Percentiles rank a stretch among this genome's conserved stretches.
Conservation (phyloP, 169 alveolate genomes). For the Plasmodium malariae region DNA sequence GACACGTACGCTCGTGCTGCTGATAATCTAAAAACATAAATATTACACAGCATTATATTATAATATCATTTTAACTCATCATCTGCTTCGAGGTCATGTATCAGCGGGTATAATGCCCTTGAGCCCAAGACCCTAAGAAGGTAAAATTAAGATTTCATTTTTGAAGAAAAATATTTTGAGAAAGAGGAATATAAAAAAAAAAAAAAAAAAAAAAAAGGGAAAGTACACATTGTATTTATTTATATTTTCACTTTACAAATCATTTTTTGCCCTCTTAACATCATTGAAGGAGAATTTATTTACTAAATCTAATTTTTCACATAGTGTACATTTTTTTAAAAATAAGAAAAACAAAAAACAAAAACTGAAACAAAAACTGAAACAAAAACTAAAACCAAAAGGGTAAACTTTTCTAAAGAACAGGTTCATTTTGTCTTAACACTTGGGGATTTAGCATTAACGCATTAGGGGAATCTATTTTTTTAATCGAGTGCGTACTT, state of each 20-base stretch:
- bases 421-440: conserved; percentile 28
- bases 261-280: neutral
- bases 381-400: no score
- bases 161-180: neutral
- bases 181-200: neutral
- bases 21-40: no score
- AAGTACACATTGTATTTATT: neutral
- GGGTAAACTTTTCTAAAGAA: neutral
- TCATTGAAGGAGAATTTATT: conserved; percentile 33
- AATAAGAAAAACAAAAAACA: conserved; percentile 8
- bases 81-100: conserved; percentile 53
- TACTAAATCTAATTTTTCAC: conserved; percentile 20
- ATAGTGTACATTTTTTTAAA: conserved; percentile 11
- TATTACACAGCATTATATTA: neutral
- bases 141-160: neutral
- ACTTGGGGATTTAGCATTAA: no score
- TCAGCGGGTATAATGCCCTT: conserved; percentile 40
- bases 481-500: no score
- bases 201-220: neutral
- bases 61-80: conserved; percentile 50
- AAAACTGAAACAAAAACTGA: no score
- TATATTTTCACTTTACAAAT: conserved; percentile 18
- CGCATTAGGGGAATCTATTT: no score
- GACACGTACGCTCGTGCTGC: no score
- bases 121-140: conserved; percentile 2